Conservation (phyloP, 1,284 basidiomycete species). For the Coniferiporia sulphurascens region DNA sequence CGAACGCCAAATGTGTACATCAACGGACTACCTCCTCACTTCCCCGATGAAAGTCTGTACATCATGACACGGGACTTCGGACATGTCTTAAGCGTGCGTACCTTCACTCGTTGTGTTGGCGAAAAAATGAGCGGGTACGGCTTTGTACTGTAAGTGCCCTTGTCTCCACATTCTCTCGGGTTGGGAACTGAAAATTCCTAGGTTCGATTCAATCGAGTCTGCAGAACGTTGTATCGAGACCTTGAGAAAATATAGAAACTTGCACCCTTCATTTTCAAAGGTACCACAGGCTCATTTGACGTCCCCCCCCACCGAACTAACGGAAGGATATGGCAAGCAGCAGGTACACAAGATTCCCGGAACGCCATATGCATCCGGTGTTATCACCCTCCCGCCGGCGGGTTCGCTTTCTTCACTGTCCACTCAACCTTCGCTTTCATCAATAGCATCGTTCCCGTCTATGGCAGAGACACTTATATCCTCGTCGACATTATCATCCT, state of each 20-base stretch:
- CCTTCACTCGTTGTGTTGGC: conserved; percentile 28
- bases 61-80: conserved; percentile 27
- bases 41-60: conserved; percentile 40
- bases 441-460: conserved; percentile 12
- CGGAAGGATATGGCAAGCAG: conserved; percentile 2
- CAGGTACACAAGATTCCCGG: conserved; percentile 28
- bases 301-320: background rate
- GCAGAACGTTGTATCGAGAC: conserved; percentile 28
- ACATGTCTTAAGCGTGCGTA: conserved; percentile 27
- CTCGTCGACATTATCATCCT: conserved; percentile 14
- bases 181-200: conserved; percentile 10
- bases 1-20: conserved; percentile 43
- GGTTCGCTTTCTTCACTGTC: conserved; percentile 9
- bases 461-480: conserved; percentile 8
- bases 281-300: conserved; percentile 16
- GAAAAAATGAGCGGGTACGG: conserved; percentile 29
- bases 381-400: conserved; percentile 13
- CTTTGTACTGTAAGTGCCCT: conserved; percentile 27
- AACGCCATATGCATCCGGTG: conserved; percentile 20
- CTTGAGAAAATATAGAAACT: conserved; percentile 28
- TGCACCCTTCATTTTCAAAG: conserved; percentile 31
- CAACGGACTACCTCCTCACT: conserved; percentile 45
- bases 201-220: conserved; percentile 28
- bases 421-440: conserved; percentile 11
- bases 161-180: background rate